A percentile compares a stretch with the other conserved stretches of the same genome.
Conservation (phyloP, 495 filamentous ascomycete species). For the Ascodesmis nigricans region DNA sequence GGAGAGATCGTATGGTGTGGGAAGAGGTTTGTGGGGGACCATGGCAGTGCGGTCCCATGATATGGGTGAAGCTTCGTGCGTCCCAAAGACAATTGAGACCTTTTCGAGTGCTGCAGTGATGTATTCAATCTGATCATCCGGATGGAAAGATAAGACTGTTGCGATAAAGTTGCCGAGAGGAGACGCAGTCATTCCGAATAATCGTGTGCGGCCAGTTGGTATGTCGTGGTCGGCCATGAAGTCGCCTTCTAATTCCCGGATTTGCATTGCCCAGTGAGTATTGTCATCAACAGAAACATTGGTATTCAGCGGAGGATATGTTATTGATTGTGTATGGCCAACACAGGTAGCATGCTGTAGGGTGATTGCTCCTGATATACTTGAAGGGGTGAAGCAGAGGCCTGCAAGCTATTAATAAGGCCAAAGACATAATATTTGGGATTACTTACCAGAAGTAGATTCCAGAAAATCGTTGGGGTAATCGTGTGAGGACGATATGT, state of each 20-base stretch:
- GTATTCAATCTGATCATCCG: conserved; percentile 21
- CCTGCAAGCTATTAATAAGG: too few relatives aligned
- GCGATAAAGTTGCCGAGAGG: conserved; percentile 20
- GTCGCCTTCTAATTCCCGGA: conserved; percentile 19
- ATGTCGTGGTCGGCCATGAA: conserved; percentile 21
- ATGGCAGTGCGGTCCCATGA: conserved; percentile 14
- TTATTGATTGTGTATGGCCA: conserved; percentile 17
- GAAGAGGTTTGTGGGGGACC: conserved; percentile 12
- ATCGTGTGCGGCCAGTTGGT: conserved; percentile 14
- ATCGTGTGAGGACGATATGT: conserved; percentile 14
- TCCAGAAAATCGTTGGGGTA: conserved; percentile 21
- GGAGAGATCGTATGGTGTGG: conserved; percentile 11
- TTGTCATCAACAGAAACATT: too few relatives aligned
- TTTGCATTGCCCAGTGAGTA: conserved; percentile 13
- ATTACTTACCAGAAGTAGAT: conserved; percentile 17
- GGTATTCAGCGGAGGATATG: conserved; percentile 15
- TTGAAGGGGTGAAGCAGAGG: conserved; percentile 17
- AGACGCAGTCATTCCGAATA: conserved; percentile 19
- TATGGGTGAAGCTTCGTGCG: conserved; percentile 12
- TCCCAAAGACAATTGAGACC: conserved; percentile 18
- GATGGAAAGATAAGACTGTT: conserved; percentile 18
- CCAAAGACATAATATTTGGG: too few relatives aligned
- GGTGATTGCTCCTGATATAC: conserved; percentile 10
- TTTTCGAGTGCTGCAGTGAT: conserved; percentile 19
- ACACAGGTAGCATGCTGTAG: conserved; percentile 15